Conservation (phyloP, 148 eudicot species). For the Rhododendron ovatum region DNA sequence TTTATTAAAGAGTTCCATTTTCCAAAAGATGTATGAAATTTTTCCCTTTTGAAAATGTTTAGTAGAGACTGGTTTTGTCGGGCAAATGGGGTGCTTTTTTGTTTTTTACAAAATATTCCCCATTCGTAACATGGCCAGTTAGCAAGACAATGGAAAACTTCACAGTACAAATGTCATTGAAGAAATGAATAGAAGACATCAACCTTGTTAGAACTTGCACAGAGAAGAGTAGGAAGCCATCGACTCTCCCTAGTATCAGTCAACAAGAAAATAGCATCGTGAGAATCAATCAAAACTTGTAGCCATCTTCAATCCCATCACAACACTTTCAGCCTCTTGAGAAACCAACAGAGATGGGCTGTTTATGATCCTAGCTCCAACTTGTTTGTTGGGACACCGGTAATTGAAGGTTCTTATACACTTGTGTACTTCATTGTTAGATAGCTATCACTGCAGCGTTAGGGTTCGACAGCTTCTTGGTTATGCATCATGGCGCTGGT, state of each 20-base stretch:
- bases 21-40: too few relatives aligned
- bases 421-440: slow-evolving; percentile 28
- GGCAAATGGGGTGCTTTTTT: too few relatives aligned
- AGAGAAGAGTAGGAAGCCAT: slow-evolving; percentile 88
- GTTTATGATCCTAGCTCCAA: not conserved
- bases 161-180: not conserved
- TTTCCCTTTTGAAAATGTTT: too few relatives aligned
- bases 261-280: slow-evolving; percentile 77
- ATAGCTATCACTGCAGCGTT: slow-evolving; percentile 78
- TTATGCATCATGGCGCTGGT: slow-evolving; percentile 95
- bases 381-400: not conserved
- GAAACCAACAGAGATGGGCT: not conserved
- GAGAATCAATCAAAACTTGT: slow-evolving; percentile 63
- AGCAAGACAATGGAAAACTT: not conserved
- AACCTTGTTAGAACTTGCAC: slow-evolving; percentile 79
- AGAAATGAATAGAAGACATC: not conserved
- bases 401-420: not conserved
- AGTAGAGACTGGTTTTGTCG: too few relatives aligned
- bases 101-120: too few relatives aligned
- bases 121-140: too few relatives aligned
- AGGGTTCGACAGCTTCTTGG: slow-evolving; percentile 94
- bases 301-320: slow-evolving; percentile 73
- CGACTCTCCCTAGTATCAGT: slow-evolving; percentile 99
- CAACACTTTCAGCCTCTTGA: slow-evolving; percentile 86
- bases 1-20: too few relatives aligned